phyloP scores from a whole-genome alignment of 2,329 filamentous ascomycete species.

The Sporothrix sp. region DNA sequence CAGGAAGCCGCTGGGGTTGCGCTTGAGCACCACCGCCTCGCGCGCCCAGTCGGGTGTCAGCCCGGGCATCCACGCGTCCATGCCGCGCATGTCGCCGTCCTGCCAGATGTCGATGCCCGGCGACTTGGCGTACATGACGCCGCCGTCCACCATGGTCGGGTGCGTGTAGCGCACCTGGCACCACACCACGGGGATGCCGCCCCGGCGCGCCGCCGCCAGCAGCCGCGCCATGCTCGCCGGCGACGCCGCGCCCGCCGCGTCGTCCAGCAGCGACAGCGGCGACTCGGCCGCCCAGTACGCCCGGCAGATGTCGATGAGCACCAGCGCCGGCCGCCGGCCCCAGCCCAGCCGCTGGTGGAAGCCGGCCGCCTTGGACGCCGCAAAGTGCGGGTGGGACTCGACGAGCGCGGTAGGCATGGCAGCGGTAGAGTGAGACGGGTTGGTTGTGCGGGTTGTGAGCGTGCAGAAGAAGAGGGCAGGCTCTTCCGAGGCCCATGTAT shows the following conservation, averaged over 20 bases:
- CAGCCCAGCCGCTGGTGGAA: constrained; percentile 34
- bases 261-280: constrained; percentile 29
- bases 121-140: constrained; percentile 32
- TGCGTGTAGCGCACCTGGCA: constrained; percentile 33
- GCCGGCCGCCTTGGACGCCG: constrained; percentile 25
- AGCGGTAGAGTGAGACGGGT: no score
- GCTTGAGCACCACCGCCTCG: constrained; percentile 32
- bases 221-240: constrained; percentile 31
- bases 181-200: constrained; percentile 32
- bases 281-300: constrained; percentile 35
- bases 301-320: constrained; percentile 38
- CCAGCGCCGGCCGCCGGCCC: constrained; percentile 32
- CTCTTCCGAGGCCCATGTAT: no score
- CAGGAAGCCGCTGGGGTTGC: constrained; percentile 36
- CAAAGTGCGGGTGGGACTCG: constrained; percentile 9
- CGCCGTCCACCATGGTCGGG: constrained; percentile 34
- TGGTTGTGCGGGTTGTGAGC: no score
- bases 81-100: constrained; percentile 28
- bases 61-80: constrained; percentile 30
- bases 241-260: constrained; percentile 27
- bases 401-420: constrained; percentile 8
- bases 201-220: constrained; percentile 30
- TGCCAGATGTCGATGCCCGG: constrained; percentile 33
- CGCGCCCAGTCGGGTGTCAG: constrained; percentile 27
- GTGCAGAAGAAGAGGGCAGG: no score